These are phyloP conservation scores for Blastobotrys elegans DNA, from an alignment of 1,139 yeast genomes.

Conservation along the genomic window DNA sequence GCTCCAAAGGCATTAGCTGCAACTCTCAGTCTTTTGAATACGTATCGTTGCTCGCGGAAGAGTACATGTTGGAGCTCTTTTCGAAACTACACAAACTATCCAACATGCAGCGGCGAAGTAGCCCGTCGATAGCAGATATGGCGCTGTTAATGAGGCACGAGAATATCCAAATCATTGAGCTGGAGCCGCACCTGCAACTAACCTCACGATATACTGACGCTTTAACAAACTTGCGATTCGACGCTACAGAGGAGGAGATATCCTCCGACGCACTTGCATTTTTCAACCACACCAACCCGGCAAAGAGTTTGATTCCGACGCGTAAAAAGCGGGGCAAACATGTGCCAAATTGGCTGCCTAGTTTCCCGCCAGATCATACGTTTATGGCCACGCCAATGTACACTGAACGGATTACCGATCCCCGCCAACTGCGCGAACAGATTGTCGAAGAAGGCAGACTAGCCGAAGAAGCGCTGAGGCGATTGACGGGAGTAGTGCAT, in stretches of 20 bases:
- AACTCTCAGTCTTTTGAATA: slow-evolving; percentile 32
- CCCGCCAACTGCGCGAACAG: slow-evolving; percentile 61
- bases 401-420: slow-evolving; percentile 61
- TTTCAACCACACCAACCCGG: slow-evolving; percentile 28
- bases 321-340: slow-evolving; percentile 46
- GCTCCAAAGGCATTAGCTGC: slow-evolving; percentile 22
- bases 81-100: slow-evolving; percentile 49
- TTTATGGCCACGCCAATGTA: slow-evolving; percentile 71
- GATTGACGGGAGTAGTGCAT: slow-evolving; percentile 34
- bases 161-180: slow-evolving; percentile 41
- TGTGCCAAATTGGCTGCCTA: slow-evolving; percentile 75
- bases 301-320: slow-evolving; percentile 38
- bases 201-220: slow-evolving; percentile 24
- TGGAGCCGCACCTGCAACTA: slow-evolving; percentile 41
- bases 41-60: slow-evolving; percentile 36
- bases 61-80: slow-evolving; percentile 47
- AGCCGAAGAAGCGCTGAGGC: slow-evolving; percentile 73
- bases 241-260: slow-evolving; percentile 27
- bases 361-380: slow-evolving; percentile 89
- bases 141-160: slow-evolving; percentile 45
- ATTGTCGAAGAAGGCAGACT: slow-evolving; percentile 74
- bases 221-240: slow-evolving; percentile 26
- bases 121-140: slow-evolving; percentile 57
- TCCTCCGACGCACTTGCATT: slow-evolving; percentile 23
- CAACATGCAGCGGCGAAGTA: slow-evolving; percentile 62